phyloP scores from a whole-genome alignment of 1,139 yeast species.

The Scheffersomyces illinoinensis region DNA sequence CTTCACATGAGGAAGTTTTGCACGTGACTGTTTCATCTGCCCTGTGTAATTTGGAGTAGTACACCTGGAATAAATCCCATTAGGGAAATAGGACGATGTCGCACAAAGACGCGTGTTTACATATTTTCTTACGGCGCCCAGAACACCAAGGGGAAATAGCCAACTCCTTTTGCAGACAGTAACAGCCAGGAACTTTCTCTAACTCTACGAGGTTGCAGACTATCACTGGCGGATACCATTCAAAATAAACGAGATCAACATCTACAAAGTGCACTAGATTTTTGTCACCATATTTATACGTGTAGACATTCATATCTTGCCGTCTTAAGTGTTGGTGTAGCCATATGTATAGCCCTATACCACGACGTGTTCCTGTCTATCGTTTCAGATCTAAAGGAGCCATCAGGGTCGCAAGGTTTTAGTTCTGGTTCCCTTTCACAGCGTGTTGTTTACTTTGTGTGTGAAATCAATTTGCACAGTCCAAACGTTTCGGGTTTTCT shows the following conservation, averaged over 20 bases:
- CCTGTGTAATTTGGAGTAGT: not conserved
- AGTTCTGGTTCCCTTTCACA: not conserved
- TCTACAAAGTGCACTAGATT: not conserved
- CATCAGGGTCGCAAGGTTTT: not conserved
- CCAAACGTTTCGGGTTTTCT: not conserved
- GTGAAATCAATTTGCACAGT: not conserved
- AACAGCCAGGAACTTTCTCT: not conserved
- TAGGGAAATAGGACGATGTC: conserved; percentile 6
- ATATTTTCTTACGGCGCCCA: not conserved
- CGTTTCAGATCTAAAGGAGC: not conserved
- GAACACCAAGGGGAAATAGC: not conserved
- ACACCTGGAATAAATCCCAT: not conserved
- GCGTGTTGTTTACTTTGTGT: not conserved
- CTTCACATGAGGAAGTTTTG: not conserved
- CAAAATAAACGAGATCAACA: not conserved
- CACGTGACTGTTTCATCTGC: not conserved
- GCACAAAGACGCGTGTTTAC: conserved; percentile 12
- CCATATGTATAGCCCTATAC: not conserved
- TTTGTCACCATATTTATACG: not conserved
- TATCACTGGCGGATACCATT: not conserved
- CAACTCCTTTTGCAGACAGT: not conserved
- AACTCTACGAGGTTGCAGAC: not conserved
- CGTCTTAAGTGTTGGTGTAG: not conserved
- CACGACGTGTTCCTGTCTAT: not conserved
- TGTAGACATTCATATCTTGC: not conserved